Conservation (phyloP, 495 filamentous ascomycete genomes). For the Trichoderma erinaceum region DNA sequence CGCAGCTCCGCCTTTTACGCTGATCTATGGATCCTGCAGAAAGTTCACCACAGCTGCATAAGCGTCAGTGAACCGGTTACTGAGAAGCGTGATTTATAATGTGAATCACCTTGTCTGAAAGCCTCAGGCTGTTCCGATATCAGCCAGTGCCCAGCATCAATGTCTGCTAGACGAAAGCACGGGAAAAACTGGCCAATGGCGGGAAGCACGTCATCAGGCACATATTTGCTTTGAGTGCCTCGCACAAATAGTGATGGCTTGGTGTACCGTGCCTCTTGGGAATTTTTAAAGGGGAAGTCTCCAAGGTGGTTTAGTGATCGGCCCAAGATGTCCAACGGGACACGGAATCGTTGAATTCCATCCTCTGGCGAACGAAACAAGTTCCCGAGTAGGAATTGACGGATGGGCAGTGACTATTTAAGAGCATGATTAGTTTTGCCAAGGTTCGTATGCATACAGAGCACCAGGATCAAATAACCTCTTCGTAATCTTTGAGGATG, state of each 20-base stretch:
- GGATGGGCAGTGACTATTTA: conserved; percentile 60
- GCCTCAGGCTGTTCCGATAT: conserved; percentile 87
- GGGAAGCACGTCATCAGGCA: conserved; percentile 82
- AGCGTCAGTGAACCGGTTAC: background rate
- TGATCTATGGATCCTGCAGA: background rate
- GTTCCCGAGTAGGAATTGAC: conserved; percentile 93
- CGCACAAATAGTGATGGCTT: conserved; percentile 79
- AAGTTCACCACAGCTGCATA: background rate
- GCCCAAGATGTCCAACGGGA: conserved; percentile 51
- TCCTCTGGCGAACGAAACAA: conserved; percentile 46
- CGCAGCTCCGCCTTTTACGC: background rate
- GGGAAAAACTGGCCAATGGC: conserved; percentile 88
- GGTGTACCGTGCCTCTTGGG: conserved; percentile 54
- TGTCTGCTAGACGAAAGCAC: conserved; percentile 66
- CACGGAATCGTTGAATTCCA: conserved; percentile 36
- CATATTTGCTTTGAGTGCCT: conserved; percentile 77
- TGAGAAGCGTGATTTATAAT: background rate
- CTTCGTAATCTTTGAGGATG: conserved; percentile 72
- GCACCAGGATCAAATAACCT: conserved; percentile 38
- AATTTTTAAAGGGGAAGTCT: conserved; percentile 77
- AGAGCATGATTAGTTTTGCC: background rate
- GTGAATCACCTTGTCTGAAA: conserved; percentile 67
- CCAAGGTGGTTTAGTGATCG: conserved; percentile 57
- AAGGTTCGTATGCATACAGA: background rate
- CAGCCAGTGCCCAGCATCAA: conserved; percentile 90